Conservation (phyloP, 352 stramenopile genomes). For the Phytopythium chamaehyphon region DNA sequence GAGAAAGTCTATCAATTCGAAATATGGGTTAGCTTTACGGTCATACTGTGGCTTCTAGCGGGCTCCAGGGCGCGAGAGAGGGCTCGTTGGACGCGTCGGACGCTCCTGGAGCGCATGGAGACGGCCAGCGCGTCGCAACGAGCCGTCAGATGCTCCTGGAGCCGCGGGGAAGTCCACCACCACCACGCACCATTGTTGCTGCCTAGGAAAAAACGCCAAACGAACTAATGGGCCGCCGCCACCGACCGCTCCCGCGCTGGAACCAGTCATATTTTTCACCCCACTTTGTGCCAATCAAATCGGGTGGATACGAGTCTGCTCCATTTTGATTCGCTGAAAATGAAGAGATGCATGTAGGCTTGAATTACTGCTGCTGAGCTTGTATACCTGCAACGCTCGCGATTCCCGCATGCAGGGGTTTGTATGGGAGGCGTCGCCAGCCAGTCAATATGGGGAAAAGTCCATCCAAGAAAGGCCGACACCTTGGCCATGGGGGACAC, state of each 20-base stretch:
- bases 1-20: constrained; percentile 89
- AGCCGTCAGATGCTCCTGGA: no score
- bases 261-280: constrained; percentile 60
- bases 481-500: not conserved
- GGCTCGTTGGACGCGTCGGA: not conserved
- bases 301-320: not conserved
- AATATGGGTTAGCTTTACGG: constrained; percentile 2
- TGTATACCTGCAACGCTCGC: not conserved
- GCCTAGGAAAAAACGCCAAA: constrained; percentile 80
- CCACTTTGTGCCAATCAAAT: constrained; percentile 39
- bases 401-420: constrained; percentile 8
- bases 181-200: constrained; percentile 74
- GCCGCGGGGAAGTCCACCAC: no score
- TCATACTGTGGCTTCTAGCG: not conserved
- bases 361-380: no score
- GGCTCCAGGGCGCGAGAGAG: not conserved
- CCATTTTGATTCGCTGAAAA: constrained; percentile 35
- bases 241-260: constrained; percentile 29
- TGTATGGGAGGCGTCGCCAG: constrained; percentile 10
- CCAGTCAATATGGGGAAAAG: constrained; percentile 14
- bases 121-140: not conserved
- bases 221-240: constrained; percentile 57
- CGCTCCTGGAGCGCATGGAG: not conserved
- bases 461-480: not conserved
- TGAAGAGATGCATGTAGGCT: no score